phyloP scores from a whole-genome alignment of 2,329 filamentous ascomycete genomes.

The Penicillium sp. region DNA sequence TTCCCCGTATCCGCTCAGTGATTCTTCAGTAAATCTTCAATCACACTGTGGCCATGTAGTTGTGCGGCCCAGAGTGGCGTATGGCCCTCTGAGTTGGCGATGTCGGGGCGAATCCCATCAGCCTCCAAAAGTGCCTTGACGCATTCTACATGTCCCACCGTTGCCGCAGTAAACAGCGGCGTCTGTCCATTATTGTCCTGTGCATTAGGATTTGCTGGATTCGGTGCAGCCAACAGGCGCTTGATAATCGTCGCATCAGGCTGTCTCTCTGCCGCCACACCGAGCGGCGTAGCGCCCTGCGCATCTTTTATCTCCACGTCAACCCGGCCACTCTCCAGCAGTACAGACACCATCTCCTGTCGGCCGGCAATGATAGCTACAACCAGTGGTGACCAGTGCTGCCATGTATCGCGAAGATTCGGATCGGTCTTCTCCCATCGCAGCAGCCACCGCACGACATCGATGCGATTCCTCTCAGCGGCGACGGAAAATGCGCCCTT shows the following conservation, averaged over 20 bases:
- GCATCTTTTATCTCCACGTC: conserved; percentile 18
- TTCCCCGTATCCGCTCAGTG: no score
- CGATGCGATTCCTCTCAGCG: conserved; percentile 14
- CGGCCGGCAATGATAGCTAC: conserved; percentile 13
- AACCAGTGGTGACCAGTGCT: conserved; percentile 20
- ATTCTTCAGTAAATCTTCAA: no score
- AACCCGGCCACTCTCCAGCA: conserved; percentile 15
- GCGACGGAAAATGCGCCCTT: conserved; percentile 22
- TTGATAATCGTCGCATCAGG: conserved; percentile 10
- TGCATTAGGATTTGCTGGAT: conserved; percentile 18
- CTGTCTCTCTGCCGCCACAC: conserved; percentile 10
- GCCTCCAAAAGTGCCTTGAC: conserved; percentile 13
- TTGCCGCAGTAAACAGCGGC: conserved; percentile 18
- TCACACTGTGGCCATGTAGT: background rate
- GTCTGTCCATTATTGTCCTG: conserved; percentile 18
- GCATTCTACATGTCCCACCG: conserved; percentile 14
- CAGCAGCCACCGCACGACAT: conserved; percentile 16
- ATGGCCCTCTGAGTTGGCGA: conserved; percentile 6
- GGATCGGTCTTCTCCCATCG: conserved; percentile 20
- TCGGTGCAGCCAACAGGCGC: conserved; percentile 8
- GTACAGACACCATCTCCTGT: conserved; percentile 12
- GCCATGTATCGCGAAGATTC: conserved; percentile 22
- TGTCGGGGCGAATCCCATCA: conserved; percentile 12
- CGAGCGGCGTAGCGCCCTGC: conserved; percentile 20
- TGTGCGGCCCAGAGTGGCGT: conserved; percentile 6